Base-by-base conservation (phyloP, 2,329 filamentous ascomycete genomes). In the Helotiales sp. region DNA sequence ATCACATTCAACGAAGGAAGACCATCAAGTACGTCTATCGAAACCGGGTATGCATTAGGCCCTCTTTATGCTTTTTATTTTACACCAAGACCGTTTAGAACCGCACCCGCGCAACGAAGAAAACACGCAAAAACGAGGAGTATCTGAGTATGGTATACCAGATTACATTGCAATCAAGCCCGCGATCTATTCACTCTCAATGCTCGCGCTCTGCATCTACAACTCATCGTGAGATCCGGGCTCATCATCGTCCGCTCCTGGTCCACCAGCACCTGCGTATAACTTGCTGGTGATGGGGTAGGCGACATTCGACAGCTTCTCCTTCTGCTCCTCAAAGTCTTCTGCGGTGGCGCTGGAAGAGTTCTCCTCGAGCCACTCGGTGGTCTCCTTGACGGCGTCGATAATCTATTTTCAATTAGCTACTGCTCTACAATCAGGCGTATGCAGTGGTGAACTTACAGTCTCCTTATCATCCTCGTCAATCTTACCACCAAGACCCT, bases 271-370 rank as follows among this genome's bases (percentile, higher is more conserved):
- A 68, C 81, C 76, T 67, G 76, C 79, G 82, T 97, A 97, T 72
- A 97, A 84, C 87, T 99, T 99, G 81, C 91, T 96, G 70, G 95
- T 99, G 80, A 99, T 99, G 68, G 95, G 95, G 81, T 98, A 97
- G 54, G 95, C 95, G 65, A 97, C 90, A 76, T 90, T 89, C 70
- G 90, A 96, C 68, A 99, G 85, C 85, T 97, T 97, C 89, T 99
- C 93, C 84, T 96, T 96, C 83, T 98, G 93, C 86, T 99, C 95
- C 78, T 97, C 93, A 71, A 98, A 97, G 81, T 98, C 95, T 81
- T 97, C 93, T 59, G 91, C 83, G 67, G 82, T 85, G 64, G 95
- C 95, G 52, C 89, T 88, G 66, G 88, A 86, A 66, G 85, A 90
- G 79, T 97, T 96, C 85, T 96, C 91, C 69, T 97, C 93, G 60